A percentile compares a stretch with the other conserved stretches of the same genome.
These are phyloP conservation scores for Magnolia sinica DNA, from an alignment of 164 flowering plant genomes.

Conservation along the genomic window DNA sequence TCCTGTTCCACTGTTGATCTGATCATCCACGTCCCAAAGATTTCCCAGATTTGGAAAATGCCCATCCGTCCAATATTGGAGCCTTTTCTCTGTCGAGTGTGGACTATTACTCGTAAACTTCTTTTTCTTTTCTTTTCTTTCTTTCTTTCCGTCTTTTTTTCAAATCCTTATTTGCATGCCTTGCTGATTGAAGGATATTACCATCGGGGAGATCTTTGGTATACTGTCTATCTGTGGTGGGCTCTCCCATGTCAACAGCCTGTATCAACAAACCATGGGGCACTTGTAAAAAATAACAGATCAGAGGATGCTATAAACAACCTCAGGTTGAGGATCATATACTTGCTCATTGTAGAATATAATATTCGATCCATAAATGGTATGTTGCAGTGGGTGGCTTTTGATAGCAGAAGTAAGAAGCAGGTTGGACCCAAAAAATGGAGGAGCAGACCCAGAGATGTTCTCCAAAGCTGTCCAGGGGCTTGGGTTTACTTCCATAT, in stretches of 20 bases:
- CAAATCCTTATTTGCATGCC: no score
- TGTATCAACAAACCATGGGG: not conserved
- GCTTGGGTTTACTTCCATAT: conserved; percentile 58
- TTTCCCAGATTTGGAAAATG: no score
- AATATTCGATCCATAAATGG: not conserved
- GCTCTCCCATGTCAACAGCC: not conserved
- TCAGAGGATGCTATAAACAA: not conserved
- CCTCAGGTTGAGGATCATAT: not conserved
- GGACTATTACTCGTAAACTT: no score
- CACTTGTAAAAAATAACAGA: not conserved
- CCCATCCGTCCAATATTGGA: no score
- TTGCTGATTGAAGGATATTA: no score
- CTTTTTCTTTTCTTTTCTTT: no score
- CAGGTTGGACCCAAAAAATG: conserved; percentile 80
- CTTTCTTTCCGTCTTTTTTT: no score
- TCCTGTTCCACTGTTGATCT: no score
- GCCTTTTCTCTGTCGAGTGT: no score
- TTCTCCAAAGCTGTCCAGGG: conserved; percentile 65
- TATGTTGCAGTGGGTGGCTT: conserved; percentile 76
- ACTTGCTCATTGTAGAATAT: not conserved
- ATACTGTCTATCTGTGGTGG: no score
- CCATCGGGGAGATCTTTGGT: no score
- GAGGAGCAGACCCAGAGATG: conserved; percentile 78
- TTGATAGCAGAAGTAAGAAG: conserved; percentile 95
- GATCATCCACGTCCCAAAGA: no score